Base-by-base conservation (phyloP, 805 yeast species). In the Hanseniaspora nectarophila region DNA sequence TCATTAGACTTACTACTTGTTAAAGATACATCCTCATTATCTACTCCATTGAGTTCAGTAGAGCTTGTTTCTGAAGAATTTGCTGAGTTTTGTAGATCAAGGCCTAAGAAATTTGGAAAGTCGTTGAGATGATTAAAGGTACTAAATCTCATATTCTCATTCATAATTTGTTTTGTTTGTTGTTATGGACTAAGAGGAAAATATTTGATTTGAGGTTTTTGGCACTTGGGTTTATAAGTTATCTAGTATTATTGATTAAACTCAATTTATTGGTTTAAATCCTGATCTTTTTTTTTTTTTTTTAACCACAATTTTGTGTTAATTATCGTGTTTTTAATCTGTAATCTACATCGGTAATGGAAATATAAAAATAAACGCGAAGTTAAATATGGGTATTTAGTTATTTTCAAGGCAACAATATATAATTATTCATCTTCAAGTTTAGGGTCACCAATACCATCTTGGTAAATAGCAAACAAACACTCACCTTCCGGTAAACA, bases 401-500 rank as follows among this genome's bases (percentile, higher is more conserved):
- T 16, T 20, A 32, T 21, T 33, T 33, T 35, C 10, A 12, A 28
- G 10, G 10, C 31, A 28, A 18, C 13, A 16, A 24, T n/a, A 15
- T 26, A 20, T 58, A 23, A 60, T 39, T 63, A 70, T 49, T 70
- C 74, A 51, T 82, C 90, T 47, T 84, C 92, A 18, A 84, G 86
- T 58, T 82, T 78, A 46, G 97, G 97, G 70, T 92, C 98, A 54
- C 95, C 95, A 57, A 92, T 81, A 55, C 98, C 98, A 60, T 90
- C 96, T 65, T 87, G 95, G 63, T 89, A 92, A 56, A 92, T 86
- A 5, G 96, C 97, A 70, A 92, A 90, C 7, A 86, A 82, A 60
- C 95, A 85, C 60, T 92, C 97, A 50, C 92, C 81, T 64, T 92
- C 97, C 0, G 98, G 97, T 55, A 92, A 72, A 62, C 97, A 89